Base-by-base conservation (phyloP, 179 eudicot genomes). In the Nepenthes alata region DNA sequence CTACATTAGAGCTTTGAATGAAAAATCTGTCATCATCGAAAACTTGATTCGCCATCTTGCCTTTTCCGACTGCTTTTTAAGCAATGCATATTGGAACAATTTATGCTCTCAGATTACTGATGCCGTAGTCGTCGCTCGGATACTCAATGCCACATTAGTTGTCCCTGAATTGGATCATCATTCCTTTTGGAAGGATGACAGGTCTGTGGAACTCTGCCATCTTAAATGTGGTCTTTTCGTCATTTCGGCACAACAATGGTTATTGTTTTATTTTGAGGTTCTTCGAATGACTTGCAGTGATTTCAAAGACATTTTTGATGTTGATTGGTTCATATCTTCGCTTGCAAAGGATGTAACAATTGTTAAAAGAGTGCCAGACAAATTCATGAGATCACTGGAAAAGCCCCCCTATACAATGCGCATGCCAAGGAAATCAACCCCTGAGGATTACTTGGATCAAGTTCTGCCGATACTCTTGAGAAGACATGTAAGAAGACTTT, bases 401-500 rank as follows among this genome's bases (percentile, higher is more conserved):
- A 93, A 86, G 71, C 98, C 93, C 52, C 98, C 96, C 11, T 93
- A 93, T 65, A 86, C 95, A 14, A 93, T 89, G 96, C 88, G 98
- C 34, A 96, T 93, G 47, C 98, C 98, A 35, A 78, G 96, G 66
- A 91, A 82, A 83, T 93, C 98, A 64, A 95, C 89, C 71, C 93
- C 96, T 10, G 86, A 85, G 52, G 94, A 89, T 77, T 93, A 93
- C 66, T 56, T 84, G 60, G 95, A 93, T 64, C 81, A 84, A 58
- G 98, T 93, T 37, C 64, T 93, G 59, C 98, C 96, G 15, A 81
- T 82, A 72, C 89, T 93, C 56, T 65, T 83, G 71, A 78, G 96
- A 74, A 82, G 98, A 73, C 91, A 80, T 68, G 98, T 93, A 80
- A 81, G 96, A 48, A 60, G 50, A 39, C 72, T 61, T 53, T 64